phyloP scores from a whole-genome alignment of 139 green algal species.

The Parachlorella kessleri region DNA sequence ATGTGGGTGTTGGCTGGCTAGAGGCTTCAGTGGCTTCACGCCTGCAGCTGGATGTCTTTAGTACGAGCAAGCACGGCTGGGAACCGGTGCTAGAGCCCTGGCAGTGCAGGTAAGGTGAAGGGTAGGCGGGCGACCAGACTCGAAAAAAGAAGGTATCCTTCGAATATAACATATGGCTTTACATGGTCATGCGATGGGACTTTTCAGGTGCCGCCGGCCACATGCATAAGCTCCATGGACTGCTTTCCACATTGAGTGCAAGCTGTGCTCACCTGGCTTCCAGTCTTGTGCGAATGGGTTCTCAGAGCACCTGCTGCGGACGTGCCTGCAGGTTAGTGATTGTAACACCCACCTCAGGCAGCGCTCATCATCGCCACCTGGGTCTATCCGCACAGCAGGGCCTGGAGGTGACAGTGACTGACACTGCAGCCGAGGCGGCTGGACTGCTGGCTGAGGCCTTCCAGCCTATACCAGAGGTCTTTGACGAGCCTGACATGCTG shows the following conservation, averaged over 20 bases:
- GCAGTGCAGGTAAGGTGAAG: slow-evolving; percentile 53
- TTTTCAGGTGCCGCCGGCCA: too few species aligned
- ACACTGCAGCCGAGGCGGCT: slow-evolving; percentile 15
- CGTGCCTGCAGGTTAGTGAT: not conserved
- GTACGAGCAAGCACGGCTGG: slow-evolving; percentile 64
- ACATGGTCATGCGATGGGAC: too few species aligned
- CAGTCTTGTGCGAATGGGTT: too few species aligned
- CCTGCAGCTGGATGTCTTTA: slow-evolving; percentile 60
- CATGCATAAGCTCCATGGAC: too few species aligned
- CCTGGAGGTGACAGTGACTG: slow-evolving; percentile 58
- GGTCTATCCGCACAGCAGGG: slow-evolving; percentile 5
- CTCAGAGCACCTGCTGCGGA: too few species aligned
- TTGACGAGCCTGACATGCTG: not conserved
- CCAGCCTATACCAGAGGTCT: not conserved
- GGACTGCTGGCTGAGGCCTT: slow-evolving; percentile 1
- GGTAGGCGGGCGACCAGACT: too few species aligned
- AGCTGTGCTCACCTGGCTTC: too few species aligned
- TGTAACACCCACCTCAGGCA: not conserved
- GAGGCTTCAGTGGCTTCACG: slow-evolving; percentile 1
- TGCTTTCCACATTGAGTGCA: too few species aligned
- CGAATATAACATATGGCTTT: too few species aligned
- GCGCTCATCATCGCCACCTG: slow-evolving; percentile 6
- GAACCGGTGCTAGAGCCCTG: slow-evolving; percentile 80
- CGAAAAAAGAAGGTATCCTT: too few species aligned
- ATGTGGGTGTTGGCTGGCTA: slow-evolving; percentile 1